Percentiles rank a stretch among this genome's conserved stretches.
Conservation (phyloP, 2,329 filamentous ascomycete species). For the Verticillium longisporum region DNA sequence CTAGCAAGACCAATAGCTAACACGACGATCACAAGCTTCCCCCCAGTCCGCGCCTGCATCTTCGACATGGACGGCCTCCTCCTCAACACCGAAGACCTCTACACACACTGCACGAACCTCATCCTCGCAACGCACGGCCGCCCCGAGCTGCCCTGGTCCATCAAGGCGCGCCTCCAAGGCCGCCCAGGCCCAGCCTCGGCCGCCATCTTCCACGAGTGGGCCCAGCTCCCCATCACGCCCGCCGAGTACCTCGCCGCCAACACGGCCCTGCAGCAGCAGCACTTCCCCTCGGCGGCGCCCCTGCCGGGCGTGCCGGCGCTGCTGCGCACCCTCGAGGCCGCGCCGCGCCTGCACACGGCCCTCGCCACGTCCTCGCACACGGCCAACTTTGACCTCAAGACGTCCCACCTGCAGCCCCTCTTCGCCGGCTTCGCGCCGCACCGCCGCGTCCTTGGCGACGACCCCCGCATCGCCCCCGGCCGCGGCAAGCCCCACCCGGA, state of each 20-base stretch:
- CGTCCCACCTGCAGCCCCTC: slow-evolving; percentile 49
- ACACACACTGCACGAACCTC: slow-evolving; percentile 76
- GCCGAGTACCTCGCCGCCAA: slow-evolving; percentile 60
- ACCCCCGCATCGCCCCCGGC: slow-evolving; percentile 66
- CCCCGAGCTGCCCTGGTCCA: slow-evolving; percentile 77
- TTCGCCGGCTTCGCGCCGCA: slow-evolving; percentile 60
- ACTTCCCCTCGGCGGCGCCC: slow-evolving; percentile 69
- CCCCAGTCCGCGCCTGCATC: slow-evolving; percentile 79
- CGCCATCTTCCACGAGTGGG: slow-evolving; percentile 66
- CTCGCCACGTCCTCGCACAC: slow-evolving; percentile 75
- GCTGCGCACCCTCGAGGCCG: slow-evolving; percentile 33
- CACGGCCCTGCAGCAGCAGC: slow-evolving; percentile 55
- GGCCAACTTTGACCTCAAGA: slow-evolving; percentile 73
- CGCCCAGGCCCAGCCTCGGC: slow-evolving; percentile 47
- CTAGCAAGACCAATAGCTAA: slow-evolving; percentile 5
- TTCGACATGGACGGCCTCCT: slow-evolving; percentile 99
- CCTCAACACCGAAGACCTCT: slow-evolving; percentile 86
- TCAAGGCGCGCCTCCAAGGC: slow-evolving; percentile 79
- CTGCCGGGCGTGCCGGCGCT: slow-evolving; percentile 72
- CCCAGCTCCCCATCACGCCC: slow-evolving; percentile 68
- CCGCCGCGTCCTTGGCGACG: slow-evolving; percentile 81
- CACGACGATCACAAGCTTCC: slow-evolving; percentile 48
- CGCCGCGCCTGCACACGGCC: slow-evolving; percentile 63
- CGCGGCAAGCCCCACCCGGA: slow-evolving; percentile 93
- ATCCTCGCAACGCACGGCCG: slow-evolving; percentile 70